phyloP scores from a whole-genome alignment of 2,329 filamentous ascomycete species.

The Cercospora sp. region DNA sequence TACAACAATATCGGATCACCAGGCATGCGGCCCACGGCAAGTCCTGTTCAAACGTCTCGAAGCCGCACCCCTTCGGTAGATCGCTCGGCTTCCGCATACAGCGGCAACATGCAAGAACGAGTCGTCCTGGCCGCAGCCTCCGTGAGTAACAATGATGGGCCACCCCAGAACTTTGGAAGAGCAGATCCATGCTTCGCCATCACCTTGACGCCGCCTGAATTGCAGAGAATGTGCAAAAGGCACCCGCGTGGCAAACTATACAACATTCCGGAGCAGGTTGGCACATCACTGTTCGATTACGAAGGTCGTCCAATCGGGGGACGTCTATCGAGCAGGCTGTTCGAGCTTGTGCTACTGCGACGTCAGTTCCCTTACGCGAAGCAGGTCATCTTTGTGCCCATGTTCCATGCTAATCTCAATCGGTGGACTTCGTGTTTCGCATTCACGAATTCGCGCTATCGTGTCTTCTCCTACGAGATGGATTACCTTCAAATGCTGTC shows the following conservation, averaged over 20 bases:
- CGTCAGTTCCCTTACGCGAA: slow-evolving; percentile 47
- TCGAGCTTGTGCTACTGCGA: slow-evolving; percentile 28
- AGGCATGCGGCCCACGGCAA: neutral
- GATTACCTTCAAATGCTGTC: slow-evolving; percentile 42
- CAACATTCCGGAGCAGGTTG: slow-evolving; percentile 26
- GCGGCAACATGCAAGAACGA: slow-evolving; percentile 22
- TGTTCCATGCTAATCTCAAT: slow-evolving; percentile 50
- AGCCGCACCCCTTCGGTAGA: neutral
- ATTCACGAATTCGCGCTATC: slow-evolving; percentile 48
- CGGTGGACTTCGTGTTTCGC: slow-evolving; percentile 38
- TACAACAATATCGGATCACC: neutral
- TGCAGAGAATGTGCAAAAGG: slow-evolving; percentile 27
- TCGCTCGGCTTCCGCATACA: slow-evolving; percentile 16
- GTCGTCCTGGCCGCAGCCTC: slow-evolving; percentile 29
- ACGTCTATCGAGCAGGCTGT: slow-evolving; percentile 24
- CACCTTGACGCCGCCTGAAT: slow-evolving; percentile 25
- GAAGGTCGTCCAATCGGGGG: slow-evolving; percentile 24
- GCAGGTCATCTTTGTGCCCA: slow-evolving; percentile 53
- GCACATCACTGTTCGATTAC: slow-evolving; percentile 25
- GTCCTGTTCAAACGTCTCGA: neutral
- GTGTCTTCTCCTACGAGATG: slow-evolving; percentile 41
- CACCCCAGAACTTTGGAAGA: slow-evolving; percentile 23
- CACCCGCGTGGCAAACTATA: slow-evolving; percentile 28
- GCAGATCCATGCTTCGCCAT: slow-evolving; percentile 27
- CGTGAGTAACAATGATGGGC: slow-evolving; percentile 15